These are phyloP conservation scores for Hypoxylon trugodes DNA, from an alignment of 495 filamentous ascomycete genomes.

Conservation along the genomic window DNA sequence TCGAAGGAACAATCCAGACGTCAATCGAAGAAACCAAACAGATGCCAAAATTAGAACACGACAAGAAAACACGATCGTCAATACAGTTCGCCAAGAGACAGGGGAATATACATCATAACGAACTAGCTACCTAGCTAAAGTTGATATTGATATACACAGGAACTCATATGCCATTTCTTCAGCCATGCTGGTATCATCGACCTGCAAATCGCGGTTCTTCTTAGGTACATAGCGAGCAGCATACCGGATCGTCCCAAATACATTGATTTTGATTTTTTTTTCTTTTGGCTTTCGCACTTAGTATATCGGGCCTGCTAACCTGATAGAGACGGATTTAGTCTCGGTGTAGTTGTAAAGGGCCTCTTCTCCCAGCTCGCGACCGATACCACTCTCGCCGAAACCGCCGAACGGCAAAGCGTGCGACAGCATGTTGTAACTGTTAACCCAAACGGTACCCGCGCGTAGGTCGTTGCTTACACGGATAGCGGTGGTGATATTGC, in stretches of 20 bases:
- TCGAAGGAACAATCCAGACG: too few relatives aligned
- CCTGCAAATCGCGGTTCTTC: neutral
- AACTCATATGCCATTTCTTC: constrained; percentile 13
- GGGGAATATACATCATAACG: neutral
- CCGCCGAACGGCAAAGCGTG: constrained; percentile 85
- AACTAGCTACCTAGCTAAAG: constrained; percentile 17
- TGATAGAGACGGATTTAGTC: constrained; percentile 67
- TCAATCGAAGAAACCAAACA: neutral
- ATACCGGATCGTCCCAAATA: constrained; percentile 8
- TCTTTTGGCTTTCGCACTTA: constrained; percentile 28
- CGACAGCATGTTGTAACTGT: constrained; percentile 82
- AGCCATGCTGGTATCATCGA: constrained; percentile 7
- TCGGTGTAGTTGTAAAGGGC: constrained; percentile 94
- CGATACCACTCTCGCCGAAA: constrained; percentile 92
- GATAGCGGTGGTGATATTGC: constrained; percentile 90
- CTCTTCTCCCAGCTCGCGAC: constrained; percentile 92
- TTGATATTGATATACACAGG: constrained; percentile 18
- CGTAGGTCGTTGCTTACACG: constrained; percentile 81
- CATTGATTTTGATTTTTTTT: neutral
- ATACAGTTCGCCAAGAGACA: constrained; percentile 15
- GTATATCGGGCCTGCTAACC: constrained; percentile 56
- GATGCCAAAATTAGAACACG: neutral
- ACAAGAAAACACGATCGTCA: constrained; percentile 3
- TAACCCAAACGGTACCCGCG: constrained; percentile 97
- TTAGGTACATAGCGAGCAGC: constrained; percentile 8